phyloP scores from a whole-genome alignment of 768 basidiomycete genomes.

The Russula dissimulans region DNA sequence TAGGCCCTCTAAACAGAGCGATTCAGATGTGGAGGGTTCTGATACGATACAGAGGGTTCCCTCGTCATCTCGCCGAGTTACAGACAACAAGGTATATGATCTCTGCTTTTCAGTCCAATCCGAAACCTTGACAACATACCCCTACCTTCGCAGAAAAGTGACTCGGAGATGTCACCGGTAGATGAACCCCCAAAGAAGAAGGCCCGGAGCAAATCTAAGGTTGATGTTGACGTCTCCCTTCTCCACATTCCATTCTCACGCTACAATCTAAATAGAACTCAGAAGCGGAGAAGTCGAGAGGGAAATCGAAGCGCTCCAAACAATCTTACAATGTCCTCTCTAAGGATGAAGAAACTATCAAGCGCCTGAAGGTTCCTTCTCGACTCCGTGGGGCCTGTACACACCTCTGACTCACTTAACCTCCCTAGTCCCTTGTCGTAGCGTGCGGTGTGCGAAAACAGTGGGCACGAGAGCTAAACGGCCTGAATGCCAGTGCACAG shows the following conservation, averaged over 20 bases:
- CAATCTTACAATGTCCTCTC: conserved; percentile 24
- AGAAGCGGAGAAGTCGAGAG: conserved; percentile 26
- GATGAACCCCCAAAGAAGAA: conserved; percentile 46
- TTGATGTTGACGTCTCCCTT: conserved; percentile 9
- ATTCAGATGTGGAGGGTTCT: background rate
- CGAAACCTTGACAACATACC: background rate
- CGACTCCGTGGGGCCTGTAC: background rate
- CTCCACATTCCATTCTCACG: background rate
- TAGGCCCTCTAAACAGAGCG: background rate
- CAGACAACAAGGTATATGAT: background rate
- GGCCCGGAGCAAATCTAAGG: conserved; percentile 32
- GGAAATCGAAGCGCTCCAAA: conserved; percentile 25
- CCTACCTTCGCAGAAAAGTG: conserved; percentile 31
- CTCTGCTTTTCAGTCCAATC: background rate
- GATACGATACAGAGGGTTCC: background rate
- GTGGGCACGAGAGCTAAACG: conserved; percentile 68
- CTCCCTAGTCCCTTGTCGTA: conserved; percentile 50
- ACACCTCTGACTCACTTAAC: background rate
- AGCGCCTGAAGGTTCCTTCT: conserved; percentile 53
- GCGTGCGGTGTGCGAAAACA: conserved; percentile 72
- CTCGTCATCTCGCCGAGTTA: background rate
- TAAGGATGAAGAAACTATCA: conserved; percentile 68
- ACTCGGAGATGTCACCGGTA: conserved; percentile 50
- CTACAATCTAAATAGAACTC: background rate
- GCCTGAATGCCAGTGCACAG: conserved; percentile 47